Evolutionary conservation across 2,329 filamentous ascomycete species (phyloP).

Genomic region (Dryadomyces sulphureus): DNA sequence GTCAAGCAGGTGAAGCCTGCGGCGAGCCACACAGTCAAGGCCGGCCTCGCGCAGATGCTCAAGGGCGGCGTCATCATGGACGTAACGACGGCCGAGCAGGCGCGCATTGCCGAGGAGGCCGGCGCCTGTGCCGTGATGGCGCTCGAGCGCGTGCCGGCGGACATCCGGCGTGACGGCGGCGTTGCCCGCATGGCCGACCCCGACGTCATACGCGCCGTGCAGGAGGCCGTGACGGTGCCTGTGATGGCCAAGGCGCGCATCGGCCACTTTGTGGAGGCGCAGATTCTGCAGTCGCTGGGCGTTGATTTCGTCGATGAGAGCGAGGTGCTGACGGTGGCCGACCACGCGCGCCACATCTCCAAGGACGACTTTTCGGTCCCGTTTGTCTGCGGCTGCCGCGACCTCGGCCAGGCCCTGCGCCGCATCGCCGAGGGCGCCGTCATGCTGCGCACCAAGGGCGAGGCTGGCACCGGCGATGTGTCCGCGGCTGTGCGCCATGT

Average conservation of each 20-base stretch:
- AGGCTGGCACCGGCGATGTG: conserved; percentile 93
- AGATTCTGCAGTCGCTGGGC: conserved; percentile 88
- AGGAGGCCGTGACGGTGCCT: conserved; percentile 86
- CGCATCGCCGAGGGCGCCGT: conserved; percentile 86
- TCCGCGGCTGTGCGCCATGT: conserved; percentile 95
- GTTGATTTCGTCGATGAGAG: conserved; percentile 98
- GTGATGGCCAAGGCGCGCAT: conserved; percentile 99
- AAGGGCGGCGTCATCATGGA: conserved; percentile 99
- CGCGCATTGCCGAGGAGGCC: conserved; percentile 92
- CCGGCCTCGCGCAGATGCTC: conserved; percentile 90
- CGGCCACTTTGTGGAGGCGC: conserved; percentile 95
- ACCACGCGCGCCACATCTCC: conserved; percentile 80
- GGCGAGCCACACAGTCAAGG: conserved; percentile 51
- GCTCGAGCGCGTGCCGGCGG: conserved; percentile 89
- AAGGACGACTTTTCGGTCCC: conserved; percentile 72
- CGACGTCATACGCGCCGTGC: conserved; percentile 86
- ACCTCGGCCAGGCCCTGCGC: conserved; percentile 83
- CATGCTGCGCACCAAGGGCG: conserved; percentile 98
- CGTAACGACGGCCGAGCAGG: conserved; percentile 84
- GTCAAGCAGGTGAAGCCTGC: not conserved
- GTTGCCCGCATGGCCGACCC: conserved; percentile 97
- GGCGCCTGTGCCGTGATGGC: conserved; percentile 97
- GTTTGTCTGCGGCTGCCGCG: conserved; percentile 92
- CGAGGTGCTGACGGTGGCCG: conserved; percentile 92
- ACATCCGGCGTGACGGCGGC: conserved; percentile 84